A percentile compares a stretch with the other conserved stretches of the same genome.
These are phyloP conservation scores for Abrus pulchellus DNA, from an alignment of 306 rosid genomes.

Conservation along the genomic window DNA sequence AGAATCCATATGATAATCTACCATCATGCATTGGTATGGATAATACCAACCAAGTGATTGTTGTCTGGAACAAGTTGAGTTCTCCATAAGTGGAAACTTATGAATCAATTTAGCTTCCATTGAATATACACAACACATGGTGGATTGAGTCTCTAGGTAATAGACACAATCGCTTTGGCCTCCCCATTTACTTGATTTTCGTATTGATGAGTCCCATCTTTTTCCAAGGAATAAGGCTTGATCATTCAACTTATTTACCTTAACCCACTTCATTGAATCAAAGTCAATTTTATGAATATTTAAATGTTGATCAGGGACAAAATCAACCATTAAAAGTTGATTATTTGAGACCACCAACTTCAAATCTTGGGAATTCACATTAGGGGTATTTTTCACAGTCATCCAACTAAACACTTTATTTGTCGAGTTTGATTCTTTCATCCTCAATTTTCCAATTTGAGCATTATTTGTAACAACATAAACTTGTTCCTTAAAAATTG, in stretches of 20 bases:
- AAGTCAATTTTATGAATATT: background rate
- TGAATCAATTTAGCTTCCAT: slow-evolving; percentile 7
- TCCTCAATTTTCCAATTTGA: background rate
- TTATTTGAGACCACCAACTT: slow-evolving; percentile 19
- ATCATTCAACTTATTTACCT: background rate
- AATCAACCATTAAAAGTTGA: slow-evolving; percentile 23
- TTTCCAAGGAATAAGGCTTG: background rate
- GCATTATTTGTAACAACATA: background rate
- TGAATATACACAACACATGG: slow-evolving; percentile 5
- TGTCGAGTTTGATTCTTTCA: background rate
- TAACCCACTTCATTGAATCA: slow-evolving; percentile 20
- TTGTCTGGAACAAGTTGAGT: background rate
- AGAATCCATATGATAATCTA: background rate
- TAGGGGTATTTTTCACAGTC: background rate
- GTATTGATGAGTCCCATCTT: background rate
- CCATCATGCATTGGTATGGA: background rate
- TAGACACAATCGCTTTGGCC: slow-evolving; percentile 19
- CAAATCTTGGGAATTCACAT: background rate
- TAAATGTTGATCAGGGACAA: background rate
- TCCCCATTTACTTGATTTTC: slow-evolving; percentile 13
- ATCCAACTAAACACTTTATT: background rate
- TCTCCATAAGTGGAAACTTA: background rate
- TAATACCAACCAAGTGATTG: background rate
- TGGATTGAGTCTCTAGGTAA: background rate
- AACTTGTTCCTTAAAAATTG: background rate